These are phyloP conservation scores for Macadamia integrifolia DNA, from an alignment of 164 flowering plant genomes.

Conservation along the genomic window DNA sequence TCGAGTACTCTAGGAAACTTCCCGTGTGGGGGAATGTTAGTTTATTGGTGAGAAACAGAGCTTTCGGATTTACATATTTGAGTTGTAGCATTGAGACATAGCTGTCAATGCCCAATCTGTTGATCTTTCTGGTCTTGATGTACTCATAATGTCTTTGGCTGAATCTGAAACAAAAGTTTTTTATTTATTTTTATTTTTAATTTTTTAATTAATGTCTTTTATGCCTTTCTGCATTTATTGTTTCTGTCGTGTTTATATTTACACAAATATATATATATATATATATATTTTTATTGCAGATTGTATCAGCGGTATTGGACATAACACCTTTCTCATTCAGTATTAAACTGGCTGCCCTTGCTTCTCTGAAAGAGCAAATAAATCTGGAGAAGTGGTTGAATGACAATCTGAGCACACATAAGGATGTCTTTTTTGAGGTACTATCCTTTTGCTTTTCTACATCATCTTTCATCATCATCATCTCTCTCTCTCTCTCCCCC, in stretches of 20 bases:
- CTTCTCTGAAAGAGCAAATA: conserved; percentile 55
- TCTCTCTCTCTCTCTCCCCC: background rate
- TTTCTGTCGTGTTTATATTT: background rate
- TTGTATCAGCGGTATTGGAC: conserved; percentile 59
- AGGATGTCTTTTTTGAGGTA: conserved; percentile 79
- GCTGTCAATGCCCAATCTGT: too few relatives aligned
- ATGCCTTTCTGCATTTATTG: background rate
- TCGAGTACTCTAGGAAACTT: too few relatives aligned
- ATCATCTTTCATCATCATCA: background rate
- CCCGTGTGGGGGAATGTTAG: too few relatives aligned
- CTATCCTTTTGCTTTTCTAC: background rate
- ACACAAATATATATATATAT: background rate
- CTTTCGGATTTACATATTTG: too few relatives aligned
- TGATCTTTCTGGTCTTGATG: too few relatives aligned
- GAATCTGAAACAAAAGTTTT: too few relatives aligned
- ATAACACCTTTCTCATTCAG: conserved; percentile 51
- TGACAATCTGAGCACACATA: conserved; percentile 40
- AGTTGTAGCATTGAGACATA: too few relatives aligned
- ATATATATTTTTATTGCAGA: conserved; percentile 30
- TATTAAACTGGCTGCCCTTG: conserved; percentile 68
- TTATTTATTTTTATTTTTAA: too few relatives aligned
- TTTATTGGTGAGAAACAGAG: too few relatives aligned
- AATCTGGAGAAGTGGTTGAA: conserved; percentile 79
- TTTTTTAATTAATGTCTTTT: background rate
- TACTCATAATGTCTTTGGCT: too few relatives aligned